Evolutionary conservation across 2,329 filamentous ascomycete genomes (phyloP).

Genomic region (Aurifilum marmelostoma): DNA sequence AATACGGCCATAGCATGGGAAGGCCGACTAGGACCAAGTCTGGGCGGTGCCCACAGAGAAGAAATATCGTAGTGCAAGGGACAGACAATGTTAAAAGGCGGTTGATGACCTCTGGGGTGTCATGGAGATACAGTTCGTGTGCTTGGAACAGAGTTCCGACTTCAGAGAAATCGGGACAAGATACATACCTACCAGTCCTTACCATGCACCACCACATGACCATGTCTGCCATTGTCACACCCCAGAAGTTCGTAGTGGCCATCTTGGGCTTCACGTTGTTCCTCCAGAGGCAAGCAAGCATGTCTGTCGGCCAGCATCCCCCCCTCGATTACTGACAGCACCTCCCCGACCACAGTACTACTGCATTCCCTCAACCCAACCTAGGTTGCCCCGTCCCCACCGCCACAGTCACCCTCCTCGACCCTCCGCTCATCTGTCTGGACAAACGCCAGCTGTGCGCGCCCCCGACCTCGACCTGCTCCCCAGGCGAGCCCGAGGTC

Average conservation of each 20-base stretch:
- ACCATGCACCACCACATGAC: background rate
- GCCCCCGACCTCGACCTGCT: background rate
- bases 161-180: background rate
- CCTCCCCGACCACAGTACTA: background rate
- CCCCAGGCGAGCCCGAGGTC: constrained; percentile 2
- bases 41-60: background rate
- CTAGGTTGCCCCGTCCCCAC: constrained; percentile 1
- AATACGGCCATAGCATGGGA: no score
- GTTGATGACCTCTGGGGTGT: background rate
- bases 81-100: background rate
- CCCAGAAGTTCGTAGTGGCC: background rate
- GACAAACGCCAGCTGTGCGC: background rate
- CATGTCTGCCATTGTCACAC: background rate
- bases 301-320: background rate
- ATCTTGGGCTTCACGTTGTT: background rate
- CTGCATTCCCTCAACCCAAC: background rate
- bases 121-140: background rate
- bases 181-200: background rate
- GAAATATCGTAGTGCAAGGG: background rate
- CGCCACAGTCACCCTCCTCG: background rate
- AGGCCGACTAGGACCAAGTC: background rate
- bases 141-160: background rate
- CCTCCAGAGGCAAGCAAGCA: constrained; percentile 7
- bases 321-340: no score
- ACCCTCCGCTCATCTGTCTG: background rate